Evolutionary conservation across 2,329 filamentous ascomycete species (phyloP), one percentile per base, ranked within the genome.

Genomic region (Epichloe bromicola): DNA sequence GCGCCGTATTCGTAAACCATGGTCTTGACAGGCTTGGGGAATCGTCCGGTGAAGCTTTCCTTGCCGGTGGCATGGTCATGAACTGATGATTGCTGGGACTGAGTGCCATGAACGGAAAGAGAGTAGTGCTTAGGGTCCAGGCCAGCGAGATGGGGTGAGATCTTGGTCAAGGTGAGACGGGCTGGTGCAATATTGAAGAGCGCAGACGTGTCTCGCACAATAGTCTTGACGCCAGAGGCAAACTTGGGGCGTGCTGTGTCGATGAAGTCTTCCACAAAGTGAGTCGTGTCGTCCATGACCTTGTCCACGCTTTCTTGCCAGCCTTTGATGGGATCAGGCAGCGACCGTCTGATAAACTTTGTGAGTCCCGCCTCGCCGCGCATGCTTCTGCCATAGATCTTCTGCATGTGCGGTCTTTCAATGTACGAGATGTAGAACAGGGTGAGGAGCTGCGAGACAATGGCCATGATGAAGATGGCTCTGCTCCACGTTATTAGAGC

Each of bases 321-420:
- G 57, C 85, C 83, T 60, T 86, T 83, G 40, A 98, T 79, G 2
- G 88, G 86, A 2, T 83, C 80, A 3, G 93, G 93, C 23, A 98
- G 72, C 11, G 89, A 88, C 56, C 86, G 82, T 66, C 88, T 88
- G 64, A 98, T 78, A 61, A 88, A 96, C 70, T 90, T 94, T 53
- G 90, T 91, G 39, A 98, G 75, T 47, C 93, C 93, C 11, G 93
- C 93, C 65, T 95, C 88, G 56, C 85, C 74, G 53, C 93, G 84
- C 44, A 98, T 73, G 59, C 82, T 84, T 59, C 83, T 77, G 41
- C 93, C 91, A 62, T 98, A 98, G 17, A 97, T 79, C 74, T 95
- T 97, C 66, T 95, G 87, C 90, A 98, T 97, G 66, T 98, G 93
- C 14, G 91, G 93, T 54, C 90, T 84, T 69, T 98, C 93, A 10